These are phyloP conservation scores for Zoysia pacifica DNA, from an alignment of 176 grass and related monocot species.

Conservation along the genomic window DNA sequence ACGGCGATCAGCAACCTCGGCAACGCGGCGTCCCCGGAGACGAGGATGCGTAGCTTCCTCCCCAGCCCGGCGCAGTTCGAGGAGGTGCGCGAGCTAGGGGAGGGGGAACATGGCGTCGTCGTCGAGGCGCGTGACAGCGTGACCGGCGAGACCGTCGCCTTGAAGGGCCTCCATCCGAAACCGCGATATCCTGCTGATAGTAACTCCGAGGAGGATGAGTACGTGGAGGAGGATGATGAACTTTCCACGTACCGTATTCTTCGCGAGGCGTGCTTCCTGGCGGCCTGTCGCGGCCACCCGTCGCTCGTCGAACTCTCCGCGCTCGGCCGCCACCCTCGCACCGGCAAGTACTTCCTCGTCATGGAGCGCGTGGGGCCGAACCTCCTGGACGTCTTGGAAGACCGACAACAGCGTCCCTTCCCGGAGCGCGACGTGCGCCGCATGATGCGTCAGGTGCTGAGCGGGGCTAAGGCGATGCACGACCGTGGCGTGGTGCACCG, in stretches of 20 bases:
- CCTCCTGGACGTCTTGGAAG: background rate
- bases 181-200: background rate
- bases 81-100: background rate
- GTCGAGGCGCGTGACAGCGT: background rate
- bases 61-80: background rate
- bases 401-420: background rate
- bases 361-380: background rate
- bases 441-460: background rate
- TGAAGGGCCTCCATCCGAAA: background rate
- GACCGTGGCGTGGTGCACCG: background rate
- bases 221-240: background rate
- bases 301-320: background rate
- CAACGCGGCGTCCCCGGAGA: background rate
- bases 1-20: background rate
- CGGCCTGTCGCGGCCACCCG: background rate
- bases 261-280: background rate
- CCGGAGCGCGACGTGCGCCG: background rate
- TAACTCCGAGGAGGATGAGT: too few relatives aligned
- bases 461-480: background rate
- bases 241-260: background rate
- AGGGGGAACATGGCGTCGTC: background rate
- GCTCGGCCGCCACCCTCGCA: background rate
- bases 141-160: background rate
- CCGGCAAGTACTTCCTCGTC: background rate
- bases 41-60: slow-evolving; percentile 1